Base-by-base conservation (phyloP, 148 eudicot genomes). In the Gaultheria prostrata region DNA sequence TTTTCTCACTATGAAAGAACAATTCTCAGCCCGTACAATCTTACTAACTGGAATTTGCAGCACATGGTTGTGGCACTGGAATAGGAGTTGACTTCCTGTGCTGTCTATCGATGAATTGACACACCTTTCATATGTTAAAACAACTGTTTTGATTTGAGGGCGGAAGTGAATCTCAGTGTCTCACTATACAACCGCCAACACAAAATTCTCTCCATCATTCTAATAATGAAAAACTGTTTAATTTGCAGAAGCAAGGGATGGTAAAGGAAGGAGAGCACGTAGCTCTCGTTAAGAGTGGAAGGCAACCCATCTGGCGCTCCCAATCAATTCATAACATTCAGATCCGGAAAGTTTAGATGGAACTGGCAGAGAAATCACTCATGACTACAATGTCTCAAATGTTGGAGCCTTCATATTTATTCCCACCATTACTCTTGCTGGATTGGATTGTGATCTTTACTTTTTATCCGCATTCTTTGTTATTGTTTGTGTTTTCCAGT, bases 301-400 rank as follows among this genome's bases (percentile, higher is more conserved):
- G 90, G 79, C 91, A 91, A 70, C 98, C 98, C 15, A 95, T 95
- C 79, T 95, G 98, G 98, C 93, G 98, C 80, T 92, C 87, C 80
- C 98, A 95, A 32, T 95, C 98, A 18, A 94, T 96, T 63, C 98
- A 95, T 88, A 93, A 94, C 73, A 95, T 95, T 87, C 95, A 93
- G 87, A 96, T 94, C 81, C 86, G 98, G 86, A 87, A 89, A 72
- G 46, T 35, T 39, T 35, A 17, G 46, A 35, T 35, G 24, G 24
- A 30, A 3, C 33, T 2, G 15, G 13, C 18, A 67, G 72, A 28
- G 72, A 28, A 67, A 67, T 28, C 67, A 12, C 72, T 67, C 18
- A 14, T 13, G 17, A 67, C 20, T 67, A 67, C 45, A 72, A 18
- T 72, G 1, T 35, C 76, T 17, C 76, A 72, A 35, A 70, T 70